A percentile compares a stretch with the other conserved stretches of the same genome.
Evolutionary conservation across 2,329 filamentous ascomycete genomes (phyloP).

Genomic region (Ciborinia camelliae): DNA sequence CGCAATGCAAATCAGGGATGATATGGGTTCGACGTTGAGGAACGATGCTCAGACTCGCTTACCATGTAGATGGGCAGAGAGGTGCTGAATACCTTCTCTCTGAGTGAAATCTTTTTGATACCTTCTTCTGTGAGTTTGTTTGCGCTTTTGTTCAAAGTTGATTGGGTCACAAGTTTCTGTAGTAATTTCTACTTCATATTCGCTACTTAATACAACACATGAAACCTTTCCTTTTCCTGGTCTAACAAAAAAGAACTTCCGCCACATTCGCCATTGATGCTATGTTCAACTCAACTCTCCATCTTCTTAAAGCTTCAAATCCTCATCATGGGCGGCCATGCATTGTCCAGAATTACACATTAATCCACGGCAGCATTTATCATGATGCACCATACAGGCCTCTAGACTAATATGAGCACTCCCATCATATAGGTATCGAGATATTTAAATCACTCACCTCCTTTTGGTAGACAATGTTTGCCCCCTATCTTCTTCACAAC

Average conservation of each 20-base stretch:
- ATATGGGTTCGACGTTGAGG: background rate
- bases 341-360: constrained; percentile 7
- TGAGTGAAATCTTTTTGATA: background rate
- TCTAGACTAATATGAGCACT: background rate
- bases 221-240: background rate
- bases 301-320: background rate
- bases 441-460: background rate
- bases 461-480: background rate
- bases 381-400: constrained; percentile 5
- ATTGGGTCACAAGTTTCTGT: background rate
- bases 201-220: background rate
- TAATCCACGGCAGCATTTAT: constrained; percentile 1
- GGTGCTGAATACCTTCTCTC: background rate
- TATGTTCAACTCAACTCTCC: background rate
- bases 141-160: background rate
- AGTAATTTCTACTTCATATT: background rate
- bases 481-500: background rate
- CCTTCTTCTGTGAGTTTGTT: too few relatives aligned
- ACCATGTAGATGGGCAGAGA: too few relatives aligned
- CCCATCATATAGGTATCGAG: background rate
- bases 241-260: background rate
- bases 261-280: background rate
- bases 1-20: background rate
- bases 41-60: background rate
- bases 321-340: background rate